Conservation (phyloP, 805 yeast species). For the Yamadazyma takamatsuzukensis region DNA sequence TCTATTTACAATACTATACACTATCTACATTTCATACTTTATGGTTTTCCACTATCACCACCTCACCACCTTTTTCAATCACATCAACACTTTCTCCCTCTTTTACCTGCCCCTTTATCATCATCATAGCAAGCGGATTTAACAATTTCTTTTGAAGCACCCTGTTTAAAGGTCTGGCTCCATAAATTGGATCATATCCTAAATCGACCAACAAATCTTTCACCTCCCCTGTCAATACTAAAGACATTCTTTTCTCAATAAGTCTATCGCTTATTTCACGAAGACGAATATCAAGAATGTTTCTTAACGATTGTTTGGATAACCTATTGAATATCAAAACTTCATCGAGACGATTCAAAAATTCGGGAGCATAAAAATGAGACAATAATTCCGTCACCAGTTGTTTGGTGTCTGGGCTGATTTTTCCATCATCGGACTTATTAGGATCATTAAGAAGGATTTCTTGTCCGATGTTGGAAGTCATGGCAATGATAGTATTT, state of each 20-base stretch:
- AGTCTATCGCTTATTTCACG: conserved; percentile 77
- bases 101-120: conserved; percentile 75
- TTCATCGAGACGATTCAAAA: conserved; percentile 90
- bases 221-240: conserved; percentile 56
- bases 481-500: conserved; percentile 93
- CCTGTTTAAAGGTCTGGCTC: conserved; percentile 95
- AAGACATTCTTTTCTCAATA: conserved; percentile 68
- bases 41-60: conserved; percentile 32
- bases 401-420: conserved; percentile 49
- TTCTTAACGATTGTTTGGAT: conserved; percentile 67
- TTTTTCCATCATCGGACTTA: conserved; percentile 57
- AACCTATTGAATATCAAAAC: conserved; percentile 89
- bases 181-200: conserved; percentile 90
- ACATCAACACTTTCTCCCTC: conserved; percentile 33
- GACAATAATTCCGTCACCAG: conserved; percentile 68
- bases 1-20: conserved; percentile 1
- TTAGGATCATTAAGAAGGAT: conserved; percentile 63
- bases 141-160: conserved; percentile 77
- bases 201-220: conserved; percentile 75
- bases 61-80: conserved; percentile 19
- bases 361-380: conserved; percentile 85
- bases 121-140: conserved; percentile 78
- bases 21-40: too few relatives aligned
- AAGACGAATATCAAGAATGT: conserved; percentile 82
- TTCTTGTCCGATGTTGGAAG: conserved; percentile 95